Conservation (phyloP, 1,284 basidiomycete species). For the Ceratobasidium sp. region DNA sequence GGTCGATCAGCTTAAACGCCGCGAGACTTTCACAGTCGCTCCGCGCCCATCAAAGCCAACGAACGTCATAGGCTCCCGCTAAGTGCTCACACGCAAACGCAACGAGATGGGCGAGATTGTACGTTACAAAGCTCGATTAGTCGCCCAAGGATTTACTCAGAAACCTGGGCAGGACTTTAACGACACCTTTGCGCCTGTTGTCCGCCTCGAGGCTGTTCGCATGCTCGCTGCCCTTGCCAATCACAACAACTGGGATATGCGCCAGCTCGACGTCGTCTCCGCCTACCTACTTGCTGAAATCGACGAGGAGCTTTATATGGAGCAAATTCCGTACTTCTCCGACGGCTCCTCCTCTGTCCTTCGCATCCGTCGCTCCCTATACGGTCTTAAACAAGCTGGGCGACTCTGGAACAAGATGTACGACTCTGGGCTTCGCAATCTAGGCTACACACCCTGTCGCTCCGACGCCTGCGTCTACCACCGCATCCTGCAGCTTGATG, state of each 20-base stretch:
- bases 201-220: slow-evolving; percentile 50
- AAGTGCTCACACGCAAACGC: background rate
- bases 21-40: background rate
- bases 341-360: slow-evolving; percentile 29
- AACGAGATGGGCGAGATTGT: background rate
- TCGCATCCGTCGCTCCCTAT: slow-evolving; percentile 47
- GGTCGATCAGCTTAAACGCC: background rate
- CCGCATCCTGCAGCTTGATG: background rate
- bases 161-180: slow-evolving; percentile 50
- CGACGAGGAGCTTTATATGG: slow-evolving; percentile 58
- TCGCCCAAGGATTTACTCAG: slow-evolving; percentile 57
- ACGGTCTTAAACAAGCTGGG: slow-evolving; percentile 51
- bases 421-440: background rate
- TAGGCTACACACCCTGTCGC: background rate
- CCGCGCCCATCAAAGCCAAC: no score
- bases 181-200: slow-evolving; percentile 53
- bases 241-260: slow-evolving; percentile 48
- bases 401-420: slow-evolving; percentile 39
- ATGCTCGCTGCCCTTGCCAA: slow-evolving; percentile 51
- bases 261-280: slow-evolving; percentile 55
- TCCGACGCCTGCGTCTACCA: slow-evolving; percentile 17
- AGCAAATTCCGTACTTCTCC: slow-evolving; percentile 52
- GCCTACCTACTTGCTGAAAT: slow-evolving; percentile 50
- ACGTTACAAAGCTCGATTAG: slow-evolving; percentile 54
- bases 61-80: background rate